Conservation (phyloP, 345 rosid genomes). For the Cardamine chenopodiifolia region DNA sequence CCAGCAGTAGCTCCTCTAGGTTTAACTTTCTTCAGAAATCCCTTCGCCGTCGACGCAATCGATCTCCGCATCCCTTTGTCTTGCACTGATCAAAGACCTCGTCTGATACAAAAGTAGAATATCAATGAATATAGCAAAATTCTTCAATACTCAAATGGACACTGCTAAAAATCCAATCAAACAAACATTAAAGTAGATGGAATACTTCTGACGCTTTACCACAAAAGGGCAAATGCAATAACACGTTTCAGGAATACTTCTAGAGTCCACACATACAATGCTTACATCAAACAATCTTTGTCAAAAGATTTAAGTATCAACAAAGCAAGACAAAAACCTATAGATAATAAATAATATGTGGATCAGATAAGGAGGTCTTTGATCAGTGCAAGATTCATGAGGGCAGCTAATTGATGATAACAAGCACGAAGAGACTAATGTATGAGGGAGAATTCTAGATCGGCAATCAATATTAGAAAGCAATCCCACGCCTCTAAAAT, state of each 20-base stretch:
- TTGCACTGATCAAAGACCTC: too few species aligned
- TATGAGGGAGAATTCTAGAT: constrained; percentile 76
- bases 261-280: neutral
- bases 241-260: neutral
- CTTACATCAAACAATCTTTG: neutral
- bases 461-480: constrained; percentile 65
- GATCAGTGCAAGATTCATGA: constrained; percentile 56
- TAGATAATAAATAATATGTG: constrained; percentile 3
- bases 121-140: too few species aligned
- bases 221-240: neutral
- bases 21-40: neutral
- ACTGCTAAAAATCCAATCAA: too few species aligned
- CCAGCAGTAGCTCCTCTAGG: neutral
- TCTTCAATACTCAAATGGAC: neutral
- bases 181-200: neutral
- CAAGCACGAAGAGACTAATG: constrained; percentile 26
- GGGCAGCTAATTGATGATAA: constrained; percentile 43
- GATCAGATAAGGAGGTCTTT: constrained; percentile 45
- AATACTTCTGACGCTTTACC: neutral
- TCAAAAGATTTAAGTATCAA: constrained; percentile 8
- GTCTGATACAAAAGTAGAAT: too few species aligned
- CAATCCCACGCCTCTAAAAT: constrained; percentile 77
- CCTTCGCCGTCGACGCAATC: constrained; percentile 13
- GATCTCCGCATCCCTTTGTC: constrained; percentile 33
- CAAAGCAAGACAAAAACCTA: constrained; percentile 17